These are phyloP conservation scores for Cyberlindnera xylosilytica DNA, from an alignment of 805 yeast genomes.

Conservation along the genomic window DNA sequence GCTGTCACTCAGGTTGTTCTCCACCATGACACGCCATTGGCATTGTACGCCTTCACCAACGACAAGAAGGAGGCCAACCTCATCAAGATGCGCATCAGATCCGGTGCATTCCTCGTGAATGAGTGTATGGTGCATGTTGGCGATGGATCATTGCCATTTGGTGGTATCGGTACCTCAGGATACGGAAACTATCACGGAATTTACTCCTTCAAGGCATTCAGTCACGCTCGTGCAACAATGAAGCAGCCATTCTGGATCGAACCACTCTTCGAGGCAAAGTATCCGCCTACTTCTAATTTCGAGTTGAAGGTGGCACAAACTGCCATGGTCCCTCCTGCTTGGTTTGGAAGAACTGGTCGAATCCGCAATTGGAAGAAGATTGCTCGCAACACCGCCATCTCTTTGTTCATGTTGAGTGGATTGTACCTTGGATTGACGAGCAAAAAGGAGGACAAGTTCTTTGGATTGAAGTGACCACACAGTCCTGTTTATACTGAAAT, in stretches of 20 bases:
- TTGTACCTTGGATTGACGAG: constrained; percentile 16
- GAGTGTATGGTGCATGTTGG: constrained; percentile 74
- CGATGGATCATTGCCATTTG: constrained; percentile 70
- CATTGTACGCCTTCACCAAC: constrained; percentile 65
- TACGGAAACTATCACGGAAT: constrained; percentile 79
- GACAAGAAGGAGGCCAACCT: constrained; percentile 42
- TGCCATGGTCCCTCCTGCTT: constrained; percentile 31
- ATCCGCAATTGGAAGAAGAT: constrained; percentile 23
- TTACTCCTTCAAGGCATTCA: constrained; percentile 62
- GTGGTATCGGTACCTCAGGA: constrained; percentile 88
- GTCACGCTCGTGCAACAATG: constrained; percentile 68
- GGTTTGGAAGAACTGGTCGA: constrained; percentile 36
- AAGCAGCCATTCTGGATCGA: constrained; percentile 68
- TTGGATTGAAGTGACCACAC: too few relatives aligned
- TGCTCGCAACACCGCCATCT: constrained; percentile 12
- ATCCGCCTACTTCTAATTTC: constrained; percentile 52
- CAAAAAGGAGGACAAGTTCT: constrained; percentile 10
- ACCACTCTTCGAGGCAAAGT: constrained; percentile 52
- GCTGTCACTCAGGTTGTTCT: constrained; percentile 42
- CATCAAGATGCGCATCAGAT: constrained; percentile 53
- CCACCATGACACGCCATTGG: constrained; percentile 74
- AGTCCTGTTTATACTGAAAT: too few relatives aligned
- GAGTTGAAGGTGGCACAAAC: constrained; percentile 30
- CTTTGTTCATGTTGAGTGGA: constrained; percentile 14
- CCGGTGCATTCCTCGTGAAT: constrained; percentile 50